Conservation (phyloP, 768 basidiomycete species). For the Neoboletus subvelutipes region DNA sequence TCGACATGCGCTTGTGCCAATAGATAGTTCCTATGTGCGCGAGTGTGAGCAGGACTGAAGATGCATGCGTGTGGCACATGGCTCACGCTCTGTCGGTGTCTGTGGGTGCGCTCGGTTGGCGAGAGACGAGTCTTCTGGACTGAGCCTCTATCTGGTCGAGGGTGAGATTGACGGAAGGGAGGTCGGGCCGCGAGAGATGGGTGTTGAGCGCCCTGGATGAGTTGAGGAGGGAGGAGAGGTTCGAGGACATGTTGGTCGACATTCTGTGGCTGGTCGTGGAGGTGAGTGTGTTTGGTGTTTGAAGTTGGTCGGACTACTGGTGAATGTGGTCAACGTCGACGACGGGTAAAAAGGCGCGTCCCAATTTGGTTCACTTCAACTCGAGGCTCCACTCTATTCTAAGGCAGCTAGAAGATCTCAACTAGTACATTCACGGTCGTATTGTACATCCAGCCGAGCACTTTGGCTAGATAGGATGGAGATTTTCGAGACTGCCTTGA, state of each 20-base stretch:
- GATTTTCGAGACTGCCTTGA: too few relatives aligned
- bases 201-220: constrained; percentile 73
- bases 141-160: constrained; percentile 95
- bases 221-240: constrained; percentile 69
- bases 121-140: constrained; percentile 78
- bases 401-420: too few relatives aligned
- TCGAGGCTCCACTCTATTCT: too few relatives aligned
- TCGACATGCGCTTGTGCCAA: constrained; percentile 94
- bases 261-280: neutral
- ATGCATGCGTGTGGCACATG: constrained; percentile 4
- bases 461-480: too few relatives aligned
- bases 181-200: constrained; percentile 73
- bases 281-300: neutral
- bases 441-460: too few relatives aligned
- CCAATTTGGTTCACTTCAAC: neutral
- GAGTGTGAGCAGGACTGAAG: constrained; percentile 8
- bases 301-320: neutral
- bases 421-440: too few relatives aligned
- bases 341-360: neutral
- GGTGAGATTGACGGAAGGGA: constrained; percentile 86
- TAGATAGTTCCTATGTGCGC: constrained; percentile 68
- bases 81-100: constrained; percentile 76
- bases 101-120: constrained; percentile 59
- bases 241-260: constrained; percentile 33
- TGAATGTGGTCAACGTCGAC: neutral